Conservation (phyloP, 2,329 filamentous ascomycete genomes). For the Aschersonia sp. region DNA sequence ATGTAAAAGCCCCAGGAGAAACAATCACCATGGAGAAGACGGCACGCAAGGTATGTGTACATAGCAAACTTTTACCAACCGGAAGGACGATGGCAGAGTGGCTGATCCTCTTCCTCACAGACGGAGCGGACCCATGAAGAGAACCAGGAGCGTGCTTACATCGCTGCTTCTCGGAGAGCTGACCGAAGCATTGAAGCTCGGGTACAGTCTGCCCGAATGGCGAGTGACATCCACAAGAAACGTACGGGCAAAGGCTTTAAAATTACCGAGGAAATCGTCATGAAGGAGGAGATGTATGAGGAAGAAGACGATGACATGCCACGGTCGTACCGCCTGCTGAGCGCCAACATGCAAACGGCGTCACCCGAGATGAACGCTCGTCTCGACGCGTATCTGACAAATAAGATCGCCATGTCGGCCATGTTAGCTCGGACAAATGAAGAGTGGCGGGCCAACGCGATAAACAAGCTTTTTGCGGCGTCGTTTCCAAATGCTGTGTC, state of each 20-base stretch:
- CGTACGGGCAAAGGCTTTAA: constrained; percentile 71
- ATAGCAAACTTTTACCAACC: neutral
- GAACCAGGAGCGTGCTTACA: constrained; percentile 79
- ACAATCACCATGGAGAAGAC: neutral
- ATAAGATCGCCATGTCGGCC: constrained; percentile 26
- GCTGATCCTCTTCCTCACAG: constrained; percentile 21
- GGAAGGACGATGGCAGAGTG: neutral
- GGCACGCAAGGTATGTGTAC: neutral
- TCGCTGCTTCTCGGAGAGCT: constrained; percentile 75
- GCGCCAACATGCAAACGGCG: constrained; percentile 44
- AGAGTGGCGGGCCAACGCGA: constrained; percentile 27
- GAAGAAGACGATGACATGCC: constrained; percentile 77
- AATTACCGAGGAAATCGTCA: constrained; percentile 73
- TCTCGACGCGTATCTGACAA: constrained; percentile 33
- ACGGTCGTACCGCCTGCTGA: constrained; percentile 48
- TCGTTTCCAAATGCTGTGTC: constrained; percentile 25
- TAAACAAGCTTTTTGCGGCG: constrained; percentile 31
- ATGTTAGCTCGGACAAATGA: constrained; percentile 21
- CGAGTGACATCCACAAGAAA: constrained; percentile 82
- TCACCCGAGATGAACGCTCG: constrained; percentile 47
- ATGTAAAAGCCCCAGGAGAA: neutral
- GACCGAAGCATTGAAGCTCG: constrained; percentile 80
- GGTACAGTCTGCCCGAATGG: constrained; percentile 72
- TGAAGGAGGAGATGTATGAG: constrained; percentile 92
- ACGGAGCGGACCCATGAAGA: constrained; percentile 66